phyloP scores from a whole-genome alignment of 2,329 filamentous ascomycete genomes.

The Aspergillus jensenii region DNA sequence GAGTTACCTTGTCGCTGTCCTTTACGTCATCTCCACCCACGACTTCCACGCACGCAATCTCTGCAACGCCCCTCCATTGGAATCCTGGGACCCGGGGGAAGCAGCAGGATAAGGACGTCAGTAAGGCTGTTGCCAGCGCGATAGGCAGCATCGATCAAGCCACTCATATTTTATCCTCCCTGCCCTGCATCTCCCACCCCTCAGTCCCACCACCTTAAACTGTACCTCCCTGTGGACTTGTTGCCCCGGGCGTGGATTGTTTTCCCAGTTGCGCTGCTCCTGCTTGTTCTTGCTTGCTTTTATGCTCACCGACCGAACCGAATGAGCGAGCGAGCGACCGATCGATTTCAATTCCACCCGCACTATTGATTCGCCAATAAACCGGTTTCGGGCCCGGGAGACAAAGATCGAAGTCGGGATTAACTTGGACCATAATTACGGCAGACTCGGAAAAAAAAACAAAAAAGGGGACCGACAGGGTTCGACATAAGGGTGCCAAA shows the following conservation, averaged over 20 bases:
- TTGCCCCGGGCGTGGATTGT: slow-evolving; percentile 9
- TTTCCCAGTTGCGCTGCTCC: not conserved
- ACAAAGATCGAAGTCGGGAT: not conserved
- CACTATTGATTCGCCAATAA: slow-evolving; percentile 9
- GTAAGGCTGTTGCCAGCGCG: not conserved
- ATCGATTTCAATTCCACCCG: not conserved
- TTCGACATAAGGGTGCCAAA: too few relatives aligned
- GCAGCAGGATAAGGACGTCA: not conserved
- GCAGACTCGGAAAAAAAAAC: not conserved
- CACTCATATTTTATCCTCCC: slow-evolving; percentile 1
- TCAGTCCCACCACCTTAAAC: slow-evolving; percentile 1
- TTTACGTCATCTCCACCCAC: slow-evolving; percentile 13
- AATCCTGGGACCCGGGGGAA: not conserved
- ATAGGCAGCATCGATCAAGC: slow-evolving; percentile 5
- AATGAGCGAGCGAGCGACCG: slow-evolving; percentile 9
- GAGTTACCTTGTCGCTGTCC: slow-evolving; percentile 4
- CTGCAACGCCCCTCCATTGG: not conserved
- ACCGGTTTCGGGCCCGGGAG: not conserved
- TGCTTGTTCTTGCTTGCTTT: not conserved
- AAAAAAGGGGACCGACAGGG: not conserved
- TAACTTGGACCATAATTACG: not conserved
- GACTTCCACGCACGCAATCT: not conserved
- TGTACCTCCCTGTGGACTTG: not conserved
- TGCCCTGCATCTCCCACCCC: not conserved
- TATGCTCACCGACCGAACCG: slow-evolving; percentile 9